Base-by-base conservation (phyloP, 176 grass and related monocot genomes). In the Triticum timopheevii region DNA sequence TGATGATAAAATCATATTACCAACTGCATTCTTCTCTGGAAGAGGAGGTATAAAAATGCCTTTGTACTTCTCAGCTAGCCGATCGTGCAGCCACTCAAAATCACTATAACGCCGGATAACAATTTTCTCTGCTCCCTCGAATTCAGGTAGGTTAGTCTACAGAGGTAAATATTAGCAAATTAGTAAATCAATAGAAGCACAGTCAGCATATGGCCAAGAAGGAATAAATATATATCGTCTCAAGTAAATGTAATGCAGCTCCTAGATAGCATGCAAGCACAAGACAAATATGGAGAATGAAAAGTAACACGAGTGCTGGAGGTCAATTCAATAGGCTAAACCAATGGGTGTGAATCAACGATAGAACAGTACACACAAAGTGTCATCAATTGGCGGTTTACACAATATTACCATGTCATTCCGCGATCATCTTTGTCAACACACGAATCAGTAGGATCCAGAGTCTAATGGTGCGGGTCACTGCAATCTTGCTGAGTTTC, bases 11-110 rank as follows among this genome's bases (percentile, higher is more conserved):
- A 81, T n/a, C 49, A 80, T 34, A 86, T 89, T 94, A 99, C 97
- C 97, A 86, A 99, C 97, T 69, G 92, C 89, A 90, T 95, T 99
- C 87, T 99, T 99, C 91, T 99, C 97, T 17, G 97, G 97, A 86
- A 99, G 92, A 47, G 97, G 73, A 88, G 97, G 94, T 75, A 99
- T 90, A 81, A 99, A 99, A 87, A 96, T 85, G 27, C 97, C 97
- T 83, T 96, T 99, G 83, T 93, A 93, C n/a, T 94, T 99, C 62
- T 99, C 97, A 81, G 92, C 85, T 59, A 99, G 94, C 45, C 82
- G 90, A 86, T 93, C 97, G 81, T 99, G 94, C 59, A 99, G 88
- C 97, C 94, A 99, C 73, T 94, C 94, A 76, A 99, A 96, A 87
- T 99, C 97, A 85, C 97, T 99, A 93, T 93, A 99, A 17, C 97